Base-by-base conservation (phyloP, 208 protist species). In the Tetramitus jugosus region DNA sequence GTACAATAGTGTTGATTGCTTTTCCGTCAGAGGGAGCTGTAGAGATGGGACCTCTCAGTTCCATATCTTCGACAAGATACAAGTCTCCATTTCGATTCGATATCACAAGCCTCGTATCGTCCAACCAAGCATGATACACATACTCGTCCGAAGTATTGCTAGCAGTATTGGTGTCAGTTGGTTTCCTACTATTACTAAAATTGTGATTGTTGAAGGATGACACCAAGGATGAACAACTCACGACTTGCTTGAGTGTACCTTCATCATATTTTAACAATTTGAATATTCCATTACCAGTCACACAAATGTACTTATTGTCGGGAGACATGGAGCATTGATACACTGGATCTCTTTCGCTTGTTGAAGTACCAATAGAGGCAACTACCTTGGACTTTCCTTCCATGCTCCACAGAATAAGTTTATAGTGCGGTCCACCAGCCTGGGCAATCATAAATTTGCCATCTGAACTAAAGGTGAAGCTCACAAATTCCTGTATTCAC, bases 51-150 rank as follows among this genome's bases (percentile, higher is more conserved):
- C 94, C 82, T 76, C 86, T 86, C 69, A 92, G 91, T 79, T 95
- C 92, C 71, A 85, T 86, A 49, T 92, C 82, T 64, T 95, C 92
- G 72, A 96, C 88, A n/a, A 96, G 77, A n/a, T 96, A 89, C 40
- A 97, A 84, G 80, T 97, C 92, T 67, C 93, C 93, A 80, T 91
- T 92, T 40, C 88, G 88, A 6, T 93, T 97, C 4, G 92, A 95
- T 37, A 95, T 86, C 42, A 97, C 86, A 14, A 98, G 76, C 2
- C 90, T 86, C n/a, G 87, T 82, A 35, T 96, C 93, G 37, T 88
- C 84, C 17, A 97, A 75, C 95, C 95, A 98, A 13, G 88, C 82
- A 83, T 97, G 94, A 35, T 89, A 85, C 45, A 96, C 84, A 85
- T 95, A 98, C n/a, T n/a, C n/a, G n/a, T n/a, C n/a, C n/a, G n/a